Evolutionary conservation across 2,329 filamentous ascomycete species (phyloP).

Genomic region (Cryphonectria japonica): DNA sequence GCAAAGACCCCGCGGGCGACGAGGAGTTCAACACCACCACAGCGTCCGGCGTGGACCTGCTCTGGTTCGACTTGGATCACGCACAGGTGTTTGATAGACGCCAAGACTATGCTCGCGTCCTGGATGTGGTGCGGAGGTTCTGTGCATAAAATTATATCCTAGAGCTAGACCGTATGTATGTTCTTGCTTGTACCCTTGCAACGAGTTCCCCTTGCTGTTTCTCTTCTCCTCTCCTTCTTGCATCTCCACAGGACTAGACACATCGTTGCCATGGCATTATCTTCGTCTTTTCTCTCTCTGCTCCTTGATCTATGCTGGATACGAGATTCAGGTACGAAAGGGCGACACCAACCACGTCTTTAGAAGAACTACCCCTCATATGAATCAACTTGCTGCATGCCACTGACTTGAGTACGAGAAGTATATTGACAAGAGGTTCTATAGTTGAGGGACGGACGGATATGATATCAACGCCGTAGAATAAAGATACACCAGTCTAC

Average conservation of each 20-base stretch:
- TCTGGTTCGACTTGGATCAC: constrained; percentile 68
- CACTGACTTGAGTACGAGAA: background rate
- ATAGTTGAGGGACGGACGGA: background rate
- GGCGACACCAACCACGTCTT: background rate
- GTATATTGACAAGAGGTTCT: background rate
- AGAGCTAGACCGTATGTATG: constrained; percentile 4
- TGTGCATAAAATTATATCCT: constrained; percentile 1
- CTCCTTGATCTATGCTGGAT: background rate
- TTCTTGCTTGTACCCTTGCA: background rate
- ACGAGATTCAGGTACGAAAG: background rate
- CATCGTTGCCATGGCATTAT: background rate
- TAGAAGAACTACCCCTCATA: background rate
- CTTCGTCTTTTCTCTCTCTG: background rate
- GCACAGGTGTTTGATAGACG: constrained; percentile 60
- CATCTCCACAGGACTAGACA: background rate
- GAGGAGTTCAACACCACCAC: constrained; percentile 33
- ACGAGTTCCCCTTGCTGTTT: background rate
- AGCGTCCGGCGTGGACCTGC: constrained; percentile 53
- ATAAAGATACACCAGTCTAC: background rate
- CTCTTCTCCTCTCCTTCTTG: background rate
- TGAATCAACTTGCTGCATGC: background rate
- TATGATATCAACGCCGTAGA: background rate
- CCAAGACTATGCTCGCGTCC: constrained; percentile 15
- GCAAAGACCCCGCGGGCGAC: constrained; percentile 7
- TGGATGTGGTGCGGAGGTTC: constrained; percentile 23